Conservation (phyloP, 2,329 filamentous ascomycete genomes). For the Fusarium decemcellulare region DNA sequence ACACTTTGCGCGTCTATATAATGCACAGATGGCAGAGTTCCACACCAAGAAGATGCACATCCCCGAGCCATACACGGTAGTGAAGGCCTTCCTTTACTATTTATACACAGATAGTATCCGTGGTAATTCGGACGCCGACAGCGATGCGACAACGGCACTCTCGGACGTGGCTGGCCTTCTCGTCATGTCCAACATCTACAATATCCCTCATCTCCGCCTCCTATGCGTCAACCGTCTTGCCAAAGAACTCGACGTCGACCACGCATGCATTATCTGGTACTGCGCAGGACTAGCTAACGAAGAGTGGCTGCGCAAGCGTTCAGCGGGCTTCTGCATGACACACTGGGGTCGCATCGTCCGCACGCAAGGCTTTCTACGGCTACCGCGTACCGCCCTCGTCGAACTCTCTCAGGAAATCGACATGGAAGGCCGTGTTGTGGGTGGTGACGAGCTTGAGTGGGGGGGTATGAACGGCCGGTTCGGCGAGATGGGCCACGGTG, state of each 20-base stretch:
- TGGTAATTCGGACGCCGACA: slow-evolving; percentile 62
- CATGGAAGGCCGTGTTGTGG: slow-evolving; percentile 90
- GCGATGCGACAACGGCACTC: slow-evolving; percentile 82
- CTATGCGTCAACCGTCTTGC: slow-evolving; percentile 92
- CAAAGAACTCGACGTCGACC: slow-evolving; percentile 92
- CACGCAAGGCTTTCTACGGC: slow-evolving; percentile 85
- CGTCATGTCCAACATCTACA: slow-evolving; percentile 98
- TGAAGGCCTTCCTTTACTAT: slow-evolving; percentile 95
- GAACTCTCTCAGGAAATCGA: slow-evolving; percentile 96
- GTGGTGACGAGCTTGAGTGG: slow-evolving; percentile 84
- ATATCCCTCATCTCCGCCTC: slow-evolving; percentile 92
- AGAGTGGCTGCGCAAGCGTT: slow-evolving; percentile 92
- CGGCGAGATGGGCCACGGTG: slow-evolving; percentile 55
- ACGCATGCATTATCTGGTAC: slow-evolving; percentile 97
- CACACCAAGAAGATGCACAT: slow-evolving; percentile 99
- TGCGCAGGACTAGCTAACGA: slow-evolving; percentile 91
- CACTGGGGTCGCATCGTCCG: slow-evolving; percentile 97
- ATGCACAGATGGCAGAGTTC: slow-evolving; percentile 96
- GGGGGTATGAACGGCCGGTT: slow-evolving; percentile 63
- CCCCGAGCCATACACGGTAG: slow-evolving; percentile 93
- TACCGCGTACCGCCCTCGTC: slow-evolving; percentile 85
- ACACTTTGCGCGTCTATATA: slow-evolving; percentile 93
- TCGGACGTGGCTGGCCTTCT: slow-evolving; percentile 93
- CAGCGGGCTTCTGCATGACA: slow-evolving; percentile 89
- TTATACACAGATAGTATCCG: slow-evolving; percentile 96